Evolutionary conservation across 148 eudicot species (phyloP), one percentile per base, ranked within the genome.

Genomic region (Vaccinium darrowii): DNA sequence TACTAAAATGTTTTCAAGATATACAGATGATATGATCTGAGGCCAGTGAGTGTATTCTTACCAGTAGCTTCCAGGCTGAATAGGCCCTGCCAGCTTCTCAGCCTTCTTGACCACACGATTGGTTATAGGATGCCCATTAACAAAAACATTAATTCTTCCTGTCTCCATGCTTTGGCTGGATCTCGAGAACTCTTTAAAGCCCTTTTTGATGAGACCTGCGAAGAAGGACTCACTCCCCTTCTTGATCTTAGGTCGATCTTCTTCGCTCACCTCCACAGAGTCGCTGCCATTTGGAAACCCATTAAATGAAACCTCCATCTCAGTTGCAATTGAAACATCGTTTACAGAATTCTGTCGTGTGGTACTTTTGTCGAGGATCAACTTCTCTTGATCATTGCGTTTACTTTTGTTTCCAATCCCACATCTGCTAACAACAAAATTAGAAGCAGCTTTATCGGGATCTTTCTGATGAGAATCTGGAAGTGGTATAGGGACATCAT

Each of bases 1-100:
- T 19, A 16, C 8, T 69, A 51, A 16, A 82, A 62, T 72, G 11
- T 33, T 11, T 21, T 43, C 51, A 53, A 56, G 7, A 53, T 80
- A 83, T 5, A 82, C 36, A 79, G 72, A 81, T 36, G 39, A 72
- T 57, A 25, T 25, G 54, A 76, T 53, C 33, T 47, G 36, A 63
- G 77, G 57, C 19, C 21, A 79, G 39, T 62, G 16, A 12, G 58
- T 63, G 23, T 39, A 89, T 83, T 30, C 74, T 86, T 87, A 96
- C 99, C 99, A 96, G 88, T 95, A 96, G 5, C 88, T 90, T 88
- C 99, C 99, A 33, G 95, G 93, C 83, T 91, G 88, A 83, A 96
- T 95, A 7, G 92, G 88, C 75, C 98, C 99, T 79, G 98, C 97
- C 49, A 92, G 72, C 88, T 93, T 94, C 86, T 95, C 97, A 21